Percentiles rank a stretch among this genome's conserved stretches.
phyloP scores from a whole-genome alignment of 208 protist species.

The Zelonia costaricensis region DNA sequence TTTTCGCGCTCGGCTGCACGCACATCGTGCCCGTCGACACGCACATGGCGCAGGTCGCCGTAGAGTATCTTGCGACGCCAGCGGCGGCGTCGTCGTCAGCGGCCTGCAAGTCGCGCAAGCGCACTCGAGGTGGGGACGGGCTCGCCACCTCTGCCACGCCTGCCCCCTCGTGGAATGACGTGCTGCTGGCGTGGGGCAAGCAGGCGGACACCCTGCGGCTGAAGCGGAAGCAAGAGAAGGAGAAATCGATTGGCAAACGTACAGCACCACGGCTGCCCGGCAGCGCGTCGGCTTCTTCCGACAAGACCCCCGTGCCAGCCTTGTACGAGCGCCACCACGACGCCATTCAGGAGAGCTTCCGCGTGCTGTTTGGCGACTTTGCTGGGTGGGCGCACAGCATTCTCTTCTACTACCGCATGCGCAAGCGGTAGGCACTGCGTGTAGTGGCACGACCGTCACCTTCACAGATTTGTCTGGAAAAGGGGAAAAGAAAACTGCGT shows the following conservation, averaged over 20 bases:
- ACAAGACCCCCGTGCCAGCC: conserved; percentile 21
- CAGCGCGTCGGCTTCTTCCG: neutral
- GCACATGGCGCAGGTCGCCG: conserved; percentile 83
- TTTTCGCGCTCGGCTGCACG: conserved; percentile 66
- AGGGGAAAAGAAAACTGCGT: no score
- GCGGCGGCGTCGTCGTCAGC: neutral
- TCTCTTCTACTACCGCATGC: conserved; percentile 68
- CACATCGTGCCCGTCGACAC: conserved; percentile 87
- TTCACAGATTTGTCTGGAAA: no score
- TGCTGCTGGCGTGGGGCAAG: conserved; percentile 18
- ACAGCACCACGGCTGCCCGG: neutral
- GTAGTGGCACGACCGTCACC: no score
- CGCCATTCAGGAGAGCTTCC: conserved; percentile 72
- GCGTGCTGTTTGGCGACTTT: conserved; percentile 57
- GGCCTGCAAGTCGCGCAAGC: neutral
- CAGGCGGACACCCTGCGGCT: conserved; percentile 9
- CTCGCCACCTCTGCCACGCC: neutral
- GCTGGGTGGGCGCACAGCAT: conserved; percentile 79
- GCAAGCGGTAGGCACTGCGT: no score
- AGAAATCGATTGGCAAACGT: neutral
- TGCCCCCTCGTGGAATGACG: neutral
- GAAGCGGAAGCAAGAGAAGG: conserved; percentile 4
- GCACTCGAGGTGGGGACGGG: neutral
- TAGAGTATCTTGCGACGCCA: conserved; percentile 34
- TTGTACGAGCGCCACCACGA: conserved; percentile 58